phyloP scores from a whole-genome alignment of 1,139 yeast genomes.

The Candida sanyaensis region DNA sequence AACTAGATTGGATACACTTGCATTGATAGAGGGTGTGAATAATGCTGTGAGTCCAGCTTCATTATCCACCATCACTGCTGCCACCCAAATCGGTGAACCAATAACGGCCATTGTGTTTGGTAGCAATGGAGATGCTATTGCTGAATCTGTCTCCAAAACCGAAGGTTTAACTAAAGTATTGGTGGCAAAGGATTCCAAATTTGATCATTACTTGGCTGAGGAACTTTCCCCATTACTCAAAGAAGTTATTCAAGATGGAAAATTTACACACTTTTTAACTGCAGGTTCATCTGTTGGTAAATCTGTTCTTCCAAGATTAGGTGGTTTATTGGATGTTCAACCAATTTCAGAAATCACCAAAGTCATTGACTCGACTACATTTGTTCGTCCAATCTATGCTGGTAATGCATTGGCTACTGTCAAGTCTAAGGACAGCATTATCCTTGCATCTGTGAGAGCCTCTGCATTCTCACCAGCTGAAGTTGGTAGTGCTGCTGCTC shows the following conservation, averaged over 20 bases:
- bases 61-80: constrained; percentile 65
- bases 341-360: constrained; percentile 82
- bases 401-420: constrained; percentile 92
- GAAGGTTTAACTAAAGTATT: constrained; percentile 49
- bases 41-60: constrained; percentile 62
- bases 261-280: constrained; percentile 69
- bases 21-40: constrained; percentile 68
- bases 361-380: constrained; percentile 67
- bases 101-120: constrained; percentile 65
- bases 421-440: constrained; percentile 62
- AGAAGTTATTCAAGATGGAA: constrained; percentile 40
- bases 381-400: constrained; percentile 92
- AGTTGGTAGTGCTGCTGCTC: constrained; percentile 39
- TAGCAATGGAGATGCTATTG: constrained; percentile 45
- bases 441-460: constrained; percentile 76
- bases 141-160: constrained; percentile 38
- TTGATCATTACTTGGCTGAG: constrained; percentile 65
- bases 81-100: constrained; percentile 63
- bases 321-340: constrained; percentile 82
- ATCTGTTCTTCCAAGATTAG: constrained; percentile 82
- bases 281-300: constrained; percentile 89
- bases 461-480: constrained; percentile 76
- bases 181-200: constrained; percentile 50
- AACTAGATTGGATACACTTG: constrained; percentile 53
- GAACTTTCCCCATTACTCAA: constrained; percentile 60